phyloP scores from a whole-genome alignment of 2,329 filamentous ascomycete genomes.

The Leptographium galeiforme region DNA sequence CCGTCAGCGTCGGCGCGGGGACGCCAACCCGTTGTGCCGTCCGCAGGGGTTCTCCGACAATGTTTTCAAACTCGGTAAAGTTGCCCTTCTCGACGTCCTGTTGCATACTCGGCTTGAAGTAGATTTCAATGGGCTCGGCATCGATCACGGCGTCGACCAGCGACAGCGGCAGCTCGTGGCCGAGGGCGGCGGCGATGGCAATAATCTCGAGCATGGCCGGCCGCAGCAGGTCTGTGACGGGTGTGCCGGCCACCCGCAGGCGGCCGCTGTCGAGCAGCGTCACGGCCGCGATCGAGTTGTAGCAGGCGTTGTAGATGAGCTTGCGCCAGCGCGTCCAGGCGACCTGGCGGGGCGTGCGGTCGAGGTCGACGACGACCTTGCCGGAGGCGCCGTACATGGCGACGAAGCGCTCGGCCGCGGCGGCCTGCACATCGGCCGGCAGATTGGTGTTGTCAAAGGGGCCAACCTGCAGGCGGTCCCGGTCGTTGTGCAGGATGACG shows the following conservation, averaged over 20 bases:
- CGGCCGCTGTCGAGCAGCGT: conserved; percentile 7
- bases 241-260: conserved; percentile 1
- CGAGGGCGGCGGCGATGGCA: conserved; percentile 27
- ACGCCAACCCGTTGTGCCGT: conserved; percentile 35
- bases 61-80: conserved; percentile 41
- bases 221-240: conserved; percentile 22
- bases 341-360: not conserved
- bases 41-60: conserved; percentile 41
- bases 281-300: conserved; percentile 6
- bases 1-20: conserved; percentile 31
- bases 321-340: conserved; percentile 7
- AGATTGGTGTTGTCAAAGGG: not conserved
- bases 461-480: not conserved
- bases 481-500: conserved; percentile 2
- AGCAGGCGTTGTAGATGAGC: conserved; percentile 8
- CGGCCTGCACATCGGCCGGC: not conserved
- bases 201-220: conserved; percentile 40
- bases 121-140: conserved; percentile 33
- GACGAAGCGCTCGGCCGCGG: not conserved
- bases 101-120: conserved; percentile 38
- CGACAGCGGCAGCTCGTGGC: conserved; percentile 26
- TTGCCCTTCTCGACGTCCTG: conserved; percentile 39
- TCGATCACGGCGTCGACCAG: conserved; percentile 31
- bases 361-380: conserved; percentile 60
- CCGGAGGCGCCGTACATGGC: conserved; percentile 57